phyloP scores from a whole-genome alignment of 371 early-diverging fungal species.

The Fennellomyces sp. region DNA sequence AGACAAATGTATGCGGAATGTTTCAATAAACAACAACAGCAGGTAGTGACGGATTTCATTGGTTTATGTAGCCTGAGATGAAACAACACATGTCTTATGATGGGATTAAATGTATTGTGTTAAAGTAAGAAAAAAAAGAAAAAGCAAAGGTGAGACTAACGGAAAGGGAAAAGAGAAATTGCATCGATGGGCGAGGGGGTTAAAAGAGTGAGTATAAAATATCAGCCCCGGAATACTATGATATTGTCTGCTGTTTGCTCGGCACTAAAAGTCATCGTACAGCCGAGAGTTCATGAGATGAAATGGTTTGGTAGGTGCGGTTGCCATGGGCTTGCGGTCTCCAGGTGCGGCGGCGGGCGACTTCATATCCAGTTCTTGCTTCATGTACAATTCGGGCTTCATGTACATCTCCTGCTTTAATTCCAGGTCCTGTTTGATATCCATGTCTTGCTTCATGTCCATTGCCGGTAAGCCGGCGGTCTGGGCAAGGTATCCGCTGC shows the following conservation, averaged over 20 bases:
- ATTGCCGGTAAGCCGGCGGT: neutral
- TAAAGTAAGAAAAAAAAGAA: neutral
- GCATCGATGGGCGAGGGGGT: neutral
- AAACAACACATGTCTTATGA: neutral
- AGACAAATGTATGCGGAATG: too few species aligned
- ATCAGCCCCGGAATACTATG: too few species aligned
- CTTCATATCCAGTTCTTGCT: slow-evolving; percentile 12
- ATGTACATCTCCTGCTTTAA: neutral
- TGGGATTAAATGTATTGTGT: neutral
- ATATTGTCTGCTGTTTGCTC: neutral
- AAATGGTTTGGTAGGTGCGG: slow-evolving; percentile 31
- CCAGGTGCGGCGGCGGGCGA: slow-evolving; percentile 6
- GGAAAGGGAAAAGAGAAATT: neutral
- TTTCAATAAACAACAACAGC: too few species aligned
- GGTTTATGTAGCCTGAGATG: too few species aligned
- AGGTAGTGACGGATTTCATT: too few species aligned
- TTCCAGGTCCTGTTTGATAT: neutral
- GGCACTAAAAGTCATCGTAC: slow-evolving; percentile 35
- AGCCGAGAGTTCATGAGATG: slow-evolving; percentile 37
- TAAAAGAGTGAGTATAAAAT: too few species aligned
- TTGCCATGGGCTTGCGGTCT: slow-evolving; percentile 14
- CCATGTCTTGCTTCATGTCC: slow-evolving; percentile 1
- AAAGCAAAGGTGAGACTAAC: neutral
- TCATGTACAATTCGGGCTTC: slow-evolving; percentile 4
- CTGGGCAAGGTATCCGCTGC: neutral